A percentile compares a stretch with the other conserved stretches of the same genome.
Conservation (phyloP, 257 asterid species). For the Vinca minor region DNA sequence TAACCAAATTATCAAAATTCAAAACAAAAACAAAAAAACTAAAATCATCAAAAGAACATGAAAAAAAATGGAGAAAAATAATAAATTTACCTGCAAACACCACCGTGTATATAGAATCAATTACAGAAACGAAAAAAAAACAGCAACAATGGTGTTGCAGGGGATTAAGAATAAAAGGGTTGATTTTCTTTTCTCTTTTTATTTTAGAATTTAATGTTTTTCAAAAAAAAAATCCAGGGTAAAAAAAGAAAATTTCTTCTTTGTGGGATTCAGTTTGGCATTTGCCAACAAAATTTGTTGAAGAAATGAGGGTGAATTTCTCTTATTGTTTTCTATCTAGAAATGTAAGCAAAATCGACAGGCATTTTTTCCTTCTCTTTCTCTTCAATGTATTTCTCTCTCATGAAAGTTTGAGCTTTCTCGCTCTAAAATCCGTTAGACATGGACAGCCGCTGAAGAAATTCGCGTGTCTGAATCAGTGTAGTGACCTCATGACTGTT, state of each 20-base stretch:
- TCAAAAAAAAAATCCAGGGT: not conserved
- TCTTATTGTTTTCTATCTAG: conserved; percentile 8
- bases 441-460: conserved; percentile 55
- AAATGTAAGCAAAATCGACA: not conserved
- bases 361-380: too few relatives aligned
- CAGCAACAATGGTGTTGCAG: conserved; percentile 36
- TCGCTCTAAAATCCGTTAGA: conserved; percentile 32
- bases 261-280: not conserved
- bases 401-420: not conserved
- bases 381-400: conserved; percentile 1
- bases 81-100: conserved; percentile 52
- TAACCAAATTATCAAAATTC: not conserved
- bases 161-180: conserved; percentile 8
- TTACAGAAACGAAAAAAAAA: not conserved
- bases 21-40: not conserved
- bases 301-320: conserved; percentile 14
- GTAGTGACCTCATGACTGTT: too few relatives aligned
- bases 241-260: not conserved
- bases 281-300: conserved; percentile 5
- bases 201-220: not conserved
- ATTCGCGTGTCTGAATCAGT: not conserved
- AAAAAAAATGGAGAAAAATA: conserved; percentile 11
- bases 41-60: not conserved
- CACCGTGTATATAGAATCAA: conserved; percentile 36
- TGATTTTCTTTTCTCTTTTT: not conserved